These are phyloP conservation scores for Nicotiana rustica DNA, from an alignment of 305 asterid genomes.

Conservation along the genomic window DNA sequence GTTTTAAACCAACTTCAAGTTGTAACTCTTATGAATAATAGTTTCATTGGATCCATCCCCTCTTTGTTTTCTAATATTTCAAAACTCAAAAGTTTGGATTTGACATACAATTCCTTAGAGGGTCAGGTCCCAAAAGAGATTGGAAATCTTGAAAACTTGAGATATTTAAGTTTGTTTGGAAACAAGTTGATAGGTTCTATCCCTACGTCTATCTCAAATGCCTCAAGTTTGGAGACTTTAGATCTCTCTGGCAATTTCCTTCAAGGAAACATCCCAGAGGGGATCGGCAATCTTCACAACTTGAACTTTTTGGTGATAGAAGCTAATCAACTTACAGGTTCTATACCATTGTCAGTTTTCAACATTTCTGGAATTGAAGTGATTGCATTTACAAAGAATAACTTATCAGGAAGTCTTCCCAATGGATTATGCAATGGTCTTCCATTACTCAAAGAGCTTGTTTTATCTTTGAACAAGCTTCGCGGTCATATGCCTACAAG, in stretches of 20 bases:
- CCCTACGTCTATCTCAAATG: slow-evolving; percentile 1
- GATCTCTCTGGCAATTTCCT: neutral
- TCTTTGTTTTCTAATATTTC: neutral
- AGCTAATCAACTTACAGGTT: neutral
- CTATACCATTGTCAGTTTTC: neutral
- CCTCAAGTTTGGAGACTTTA: neutral
- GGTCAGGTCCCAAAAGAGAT: slow-evolving; percentile 35
- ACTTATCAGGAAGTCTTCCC: too few species aligned
- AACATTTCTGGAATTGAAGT: slow-evolving; percentile 15
- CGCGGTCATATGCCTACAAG: slow-evolving; percentile 28
- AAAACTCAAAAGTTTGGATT: neutral
- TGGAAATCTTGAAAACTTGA: neutral
- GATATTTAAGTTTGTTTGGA: too few species aligned
- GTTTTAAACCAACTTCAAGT: neutral
- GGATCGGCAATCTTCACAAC: neutral
- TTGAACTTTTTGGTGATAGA: neutral
- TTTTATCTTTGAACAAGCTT: slow-evolving; percentile 3
- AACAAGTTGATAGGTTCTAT: neutral
- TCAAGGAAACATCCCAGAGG: neutral
- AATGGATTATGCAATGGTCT: slow-evolving; percentile 1
- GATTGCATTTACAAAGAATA: neutral
- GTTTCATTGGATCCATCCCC: slow-evolving; percentile 28
- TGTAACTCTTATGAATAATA: neutral
- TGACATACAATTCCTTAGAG: slow-evolving; percentile 16
- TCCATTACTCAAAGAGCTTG: neutral